phyloP scores from a whole-genome alignment of 495 filamentous ascomycete species.

The Aspergillus heteromorphus region DNA sequence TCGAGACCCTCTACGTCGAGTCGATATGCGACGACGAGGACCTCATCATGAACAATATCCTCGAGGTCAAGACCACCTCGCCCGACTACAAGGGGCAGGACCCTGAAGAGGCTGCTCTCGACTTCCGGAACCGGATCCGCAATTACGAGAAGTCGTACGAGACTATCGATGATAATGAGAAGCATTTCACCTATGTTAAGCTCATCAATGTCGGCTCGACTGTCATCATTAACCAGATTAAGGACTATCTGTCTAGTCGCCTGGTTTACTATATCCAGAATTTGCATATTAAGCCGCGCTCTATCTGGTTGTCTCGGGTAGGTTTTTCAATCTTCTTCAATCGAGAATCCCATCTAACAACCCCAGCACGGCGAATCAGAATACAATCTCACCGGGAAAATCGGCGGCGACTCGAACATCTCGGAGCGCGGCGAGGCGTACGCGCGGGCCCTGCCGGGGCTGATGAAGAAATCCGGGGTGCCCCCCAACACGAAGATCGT shows the following conservation, averaged over 20 bases:
- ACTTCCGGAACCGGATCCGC: conserved; percentile 89
- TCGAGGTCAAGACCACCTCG: conserved; percentile 93
- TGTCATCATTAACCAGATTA: conserved; percentile 95
- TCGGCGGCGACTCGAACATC: conserved; percentile 85
- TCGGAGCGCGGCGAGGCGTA: conserved; percentile 86
- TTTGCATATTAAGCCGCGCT: conserved; percentile 92
- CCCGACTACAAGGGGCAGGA: conserved; percentile 94
- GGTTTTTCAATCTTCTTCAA: too few species aligned
- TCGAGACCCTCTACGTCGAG: conserved; percentile 93
- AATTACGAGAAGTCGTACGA: conserved; percentile 97
- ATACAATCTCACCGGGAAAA: conserved; percentile 80
- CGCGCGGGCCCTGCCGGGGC: conserved; percentile 69
- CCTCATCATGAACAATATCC: conserved; percentile 93
- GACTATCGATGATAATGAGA: conserved; percentile 82
- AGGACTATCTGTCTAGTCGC: conserved; percentile 91
- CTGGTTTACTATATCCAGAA: conserved; percentile 99
- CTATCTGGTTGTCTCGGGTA: conserved; percentile 95
- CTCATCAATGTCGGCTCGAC: conserved; percentile 93
- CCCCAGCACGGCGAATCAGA: conserved; percentile 85
- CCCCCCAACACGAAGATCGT: conserved; percentile 77
- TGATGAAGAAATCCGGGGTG: conserved; percentile 71
- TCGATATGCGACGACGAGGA: conserved; percentile 93
- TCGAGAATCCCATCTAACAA: too few species aligned
- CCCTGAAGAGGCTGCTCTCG: conserved; percentile 78
- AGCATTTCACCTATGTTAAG: conserved; percentile 85